Conservation (phyloP, 331 rosid genomes). For the Prunus yedoensis region DNA sequence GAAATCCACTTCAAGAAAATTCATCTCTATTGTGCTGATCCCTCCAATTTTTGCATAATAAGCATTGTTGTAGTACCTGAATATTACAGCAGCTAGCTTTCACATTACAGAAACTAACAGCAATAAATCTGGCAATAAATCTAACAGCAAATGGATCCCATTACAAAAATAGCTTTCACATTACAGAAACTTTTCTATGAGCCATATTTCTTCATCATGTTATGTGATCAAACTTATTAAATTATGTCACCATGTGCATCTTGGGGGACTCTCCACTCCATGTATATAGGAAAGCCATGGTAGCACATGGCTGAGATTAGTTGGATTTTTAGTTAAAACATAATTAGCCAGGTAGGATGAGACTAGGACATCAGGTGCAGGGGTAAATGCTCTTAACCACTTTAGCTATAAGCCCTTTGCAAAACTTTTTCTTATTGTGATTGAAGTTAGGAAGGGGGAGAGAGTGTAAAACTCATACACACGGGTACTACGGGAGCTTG, state of each 20-base stretch:
- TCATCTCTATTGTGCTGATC: conserved; percentile 77
- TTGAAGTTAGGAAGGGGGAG: too few species aligned
- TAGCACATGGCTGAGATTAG: conserved; percentile 20
- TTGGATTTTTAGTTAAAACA: neutral
- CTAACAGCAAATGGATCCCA: neutral
- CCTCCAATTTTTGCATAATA: conserved; percentile 94
- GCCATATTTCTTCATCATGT: neutral
- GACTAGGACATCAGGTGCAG: too few species aligned
- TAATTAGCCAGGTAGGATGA: neutral
- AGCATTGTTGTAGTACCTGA: conserved; percentile 86
- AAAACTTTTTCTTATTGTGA: neutral
- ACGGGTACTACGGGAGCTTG: too few species aligned
- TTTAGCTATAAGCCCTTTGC: too few species aligned
- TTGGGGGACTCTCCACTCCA: conserved; percentile 17
- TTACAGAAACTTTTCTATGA: neutral
- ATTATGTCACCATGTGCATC: neutral
- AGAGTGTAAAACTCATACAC: too few species aligned
- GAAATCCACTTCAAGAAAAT: conserved; percentile 79
- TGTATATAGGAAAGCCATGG: neutral
- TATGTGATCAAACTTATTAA: neutral
- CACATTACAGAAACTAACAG: too few species aligned
- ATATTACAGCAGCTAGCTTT: too few species aligned
- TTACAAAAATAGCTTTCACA: neutral
- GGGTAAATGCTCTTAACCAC: too few species aligned
- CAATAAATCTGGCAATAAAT: neutral